phyloP scores from a whole-genome alignment of 208 protist genomes.

The Jaenimonas drosophilae region DNA sequence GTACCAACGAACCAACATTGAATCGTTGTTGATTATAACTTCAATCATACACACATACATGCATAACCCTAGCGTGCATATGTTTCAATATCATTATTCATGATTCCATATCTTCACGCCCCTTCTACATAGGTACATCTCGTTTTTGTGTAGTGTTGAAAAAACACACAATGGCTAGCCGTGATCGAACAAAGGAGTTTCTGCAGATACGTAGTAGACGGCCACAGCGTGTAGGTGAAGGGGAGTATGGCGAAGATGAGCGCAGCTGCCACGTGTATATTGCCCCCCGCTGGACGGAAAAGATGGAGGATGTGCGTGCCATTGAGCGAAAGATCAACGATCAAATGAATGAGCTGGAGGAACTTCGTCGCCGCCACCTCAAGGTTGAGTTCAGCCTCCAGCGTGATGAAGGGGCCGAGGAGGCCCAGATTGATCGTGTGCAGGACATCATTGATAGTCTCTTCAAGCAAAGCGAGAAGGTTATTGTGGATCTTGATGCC shows the following conservation, averaged over 20 bases:
- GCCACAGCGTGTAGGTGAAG: conserved; percentile 41
- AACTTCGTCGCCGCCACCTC: conserved; percentile 68
- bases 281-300: conserved; percentile 71
- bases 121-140: background rate
- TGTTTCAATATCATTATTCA: background rate
- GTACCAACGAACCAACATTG: too few relatives aligned
- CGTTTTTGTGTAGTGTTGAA: background rate
- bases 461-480: conserved; percentile 78
- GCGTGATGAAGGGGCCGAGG: conserved; percentile 69
- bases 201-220: conserved; percentile 71
- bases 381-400: conserved; percentile 85
- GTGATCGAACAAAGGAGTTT: conserved; percentile 81
- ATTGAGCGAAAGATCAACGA: conserved; percentile 57
- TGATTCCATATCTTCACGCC: background rate
- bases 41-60: background rate
- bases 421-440: conserved; percentile 63
- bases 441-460: conserved; percentile 78
- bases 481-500: conserved; percentile 59
- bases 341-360: conserved; percentile 63
- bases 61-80: background rate
- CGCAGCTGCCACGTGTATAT: conserved; percentile 46
- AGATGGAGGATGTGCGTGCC: conserved; percentile 72
- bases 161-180: conserved; percentile 57
- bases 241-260: conserved; percentile 49
- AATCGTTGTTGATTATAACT: background rate